Conservation (phyloP, 2,329 filamentous ascomycete genomes). For the Fusarium newnesense region DNA sequence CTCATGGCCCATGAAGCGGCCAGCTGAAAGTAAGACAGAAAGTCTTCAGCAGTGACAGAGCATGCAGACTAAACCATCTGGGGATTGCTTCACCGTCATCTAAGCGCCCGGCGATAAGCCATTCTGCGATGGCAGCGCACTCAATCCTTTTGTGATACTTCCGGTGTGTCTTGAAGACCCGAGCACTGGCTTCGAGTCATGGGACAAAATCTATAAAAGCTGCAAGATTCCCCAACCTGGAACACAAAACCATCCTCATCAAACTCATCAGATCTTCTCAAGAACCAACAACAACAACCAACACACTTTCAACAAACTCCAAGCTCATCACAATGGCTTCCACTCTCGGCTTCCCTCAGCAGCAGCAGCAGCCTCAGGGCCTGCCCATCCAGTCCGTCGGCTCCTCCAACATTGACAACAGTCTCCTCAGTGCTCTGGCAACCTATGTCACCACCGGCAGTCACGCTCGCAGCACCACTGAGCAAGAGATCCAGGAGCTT, state of each 20-base stretch:
- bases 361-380: background rate
- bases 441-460: background rate
- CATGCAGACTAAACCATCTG: background rate
- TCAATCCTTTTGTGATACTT: no score
- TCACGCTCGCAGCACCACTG: background rate
- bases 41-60: background rate
- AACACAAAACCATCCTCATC: background rate
- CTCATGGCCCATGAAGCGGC: fast-evolving
- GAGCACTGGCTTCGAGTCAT: background rate
- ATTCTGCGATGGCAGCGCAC: no score
- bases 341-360: background rate
- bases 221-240: background rate
- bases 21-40: constrained; percentile 1
- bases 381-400: background rate
- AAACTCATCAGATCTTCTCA: background rate
- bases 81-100: background rate
- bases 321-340: background rate
- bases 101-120: background rate
- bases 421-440: background rate
- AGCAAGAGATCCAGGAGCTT: background rate
- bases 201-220: background rate
- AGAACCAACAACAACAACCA: background rate
- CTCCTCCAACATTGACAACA: background rate
- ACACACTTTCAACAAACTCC: background rate
- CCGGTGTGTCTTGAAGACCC: fast-evolving